Evolutionary conservation across 768 basidiomycete genomes (phyloP).

Genomic region (Daedaleopsis sinensis): DNA sequence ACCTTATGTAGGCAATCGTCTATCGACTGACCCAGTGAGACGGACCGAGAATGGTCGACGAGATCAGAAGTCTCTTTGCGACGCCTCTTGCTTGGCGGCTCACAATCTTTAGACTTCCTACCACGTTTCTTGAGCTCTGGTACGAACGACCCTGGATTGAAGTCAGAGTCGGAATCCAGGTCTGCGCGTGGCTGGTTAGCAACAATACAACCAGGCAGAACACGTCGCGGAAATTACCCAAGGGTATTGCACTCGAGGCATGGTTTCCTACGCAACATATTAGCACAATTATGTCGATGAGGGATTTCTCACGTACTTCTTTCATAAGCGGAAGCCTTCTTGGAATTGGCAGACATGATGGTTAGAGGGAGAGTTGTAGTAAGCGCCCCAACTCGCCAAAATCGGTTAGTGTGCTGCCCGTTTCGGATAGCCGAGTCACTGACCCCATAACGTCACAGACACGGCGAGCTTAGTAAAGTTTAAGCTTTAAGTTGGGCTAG

Average conservation of each 20-base stretch:
- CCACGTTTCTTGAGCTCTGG: constrained; percentile 33
- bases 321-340: constrained; percentile 9
- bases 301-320: not conserved
- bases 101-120: constrained; percentile 15
- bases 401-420: not conserved
- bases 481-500: too few species aligned
- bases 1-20: not conserved
- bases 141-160: constrained; percentile 44
- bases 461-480: too few species aligned
- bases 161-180: constrained; percentile 53
- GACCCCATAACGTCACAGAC: too few species aligned
- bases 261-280: not conserved
- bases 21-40: not conserved
- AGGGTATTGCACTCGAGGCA: constrained; percentile 38
- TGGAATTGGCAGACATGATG: constrained; percentile 5
- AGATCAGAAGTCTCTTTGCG: constrained; percentile 5
- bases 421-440: too few species aligned
- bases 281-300: not conserved
- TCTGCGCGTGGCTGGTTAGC: constrained; percentile 2
- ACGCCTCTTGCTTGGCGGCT: constrained; percentile 5
- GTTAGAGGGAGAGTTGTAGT: not conserved
- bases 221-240: constrained; percentile 29
- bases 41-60: not conserved
- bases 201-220: not conserved
- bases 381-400: not conserved